These are phyloP conservation scores for Fusarium newnesense DNA, from an alignment of 2,329 filamentous ascomycete species.

Conservation along the genomic window DNA sequence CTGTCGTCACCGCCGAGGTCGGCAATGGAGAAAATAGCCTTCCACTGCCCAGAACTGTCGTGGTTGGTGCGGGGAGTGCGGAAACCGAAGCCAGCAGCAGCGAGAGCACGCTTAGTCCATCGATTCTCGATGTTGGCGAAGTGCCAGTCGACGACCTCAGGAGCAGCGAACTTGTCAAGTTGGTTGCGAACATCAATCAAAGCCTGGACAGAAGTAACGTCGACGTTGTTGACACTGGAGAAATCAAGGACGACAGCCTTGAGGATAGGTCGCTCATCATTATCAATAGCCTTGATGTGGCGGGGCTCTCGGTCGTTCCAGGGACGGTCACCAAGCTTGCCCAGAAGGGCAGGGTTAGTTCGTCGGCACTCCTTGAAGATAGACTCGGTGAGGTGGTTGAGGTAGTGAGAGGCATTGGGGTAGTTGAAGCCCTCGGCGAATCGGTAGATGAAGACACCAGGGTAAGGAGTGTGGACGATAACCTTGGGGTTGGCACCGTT, in stretches of 20 bases:
- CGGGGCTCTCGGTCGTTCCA: slow-evolving; percentile 65
- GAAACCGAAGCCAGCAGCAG: slow-evolving; percentile 64
- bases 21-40: slow-evolving; percentile 92
- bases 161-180: slow-evolving; percentile 61
- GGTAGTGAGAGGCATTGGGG: slow-evolving; percentile 62
- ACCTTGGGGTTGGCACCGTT: slow-evolving; percentile 63
- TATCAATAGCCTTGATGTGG: slow-evolving; percentile 45
- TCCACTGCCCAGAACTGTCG: slow-evolving; percentile 53
- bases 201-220: slow-evolving; percentile 65
- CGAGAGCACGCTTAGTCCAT: slow-evolving; percentile 67
- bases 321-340: slow-evolving; percentile 63
- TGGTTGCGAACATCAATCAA: slow-evolving; percentile 65
- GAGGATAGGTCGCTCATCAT: slow-evolving; percentile 59
- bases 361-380: slow-evolving; percentile 59
- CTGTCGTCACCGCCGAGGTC: slow-evolving; percentile 80
- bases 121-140: slow-evolving; percentile 64
- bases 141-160: slow-evolving; percentile 59
- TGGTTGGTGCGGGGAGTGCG: slow-evolving; percentile 45
- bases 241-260: slow-evolving; percentile 68
- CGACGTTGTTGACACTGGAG: slow-evolving; percentile 64
- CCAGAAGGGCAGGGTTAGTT: slow-evolving; percentile 55
- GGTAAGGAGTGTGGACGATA: slow-evolving; percentile 58
- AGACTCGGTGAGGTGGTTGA: slow-evolving; percentile 59
- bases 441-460: slow-evolving; percentile 65
- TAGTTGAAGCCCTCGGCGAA: slow-evolving; percentile 68